Conservation (phyloP, 768 basidiomycete genomes). For the Crassisporium funariophilum region DNA sequence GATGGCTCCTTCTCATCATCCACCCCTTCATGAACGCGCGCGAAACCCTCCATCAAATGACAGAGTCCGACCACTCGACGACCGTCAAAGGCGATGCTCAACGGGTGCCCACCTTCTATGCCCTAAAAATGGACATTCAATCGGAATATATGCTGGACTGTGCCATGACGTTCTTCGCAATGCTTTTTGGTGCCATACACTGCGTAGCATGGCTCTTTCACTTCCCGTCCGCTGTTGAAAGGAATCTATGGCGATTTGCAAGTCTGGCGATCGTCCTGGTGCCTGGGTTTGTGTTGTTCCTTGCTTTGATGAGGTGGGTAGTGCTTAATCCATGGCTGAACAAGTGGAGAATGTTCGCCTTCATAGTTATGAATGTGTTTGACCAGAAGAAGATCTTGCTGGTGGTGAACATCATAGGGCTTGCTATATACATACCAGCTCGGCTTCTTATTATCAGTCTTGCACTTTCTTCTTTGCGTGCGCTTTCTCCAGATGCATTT, state of each 20-base stretch:
- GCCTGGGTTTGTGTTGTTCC: conserved; percentile 20
- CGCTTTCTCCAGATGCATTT: neutral
- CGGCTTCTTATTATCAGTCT: neutral
- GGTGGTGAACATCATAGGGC: neutral
- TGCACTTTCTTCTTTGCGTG: neutral
- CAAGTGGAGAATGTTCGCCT: too few relatives aligned
- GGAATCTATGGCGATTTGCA: conserved; percentile 7
- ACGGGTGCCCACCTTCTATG: too few relatives aligned
- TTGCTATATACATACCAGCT: conserved; percentile 3
- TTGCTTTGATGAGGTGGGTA: conserved; percentile 15
- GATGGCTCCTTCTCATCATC: conserved; percentile 6
- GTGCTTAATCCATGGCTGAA: too few relatives aligned
- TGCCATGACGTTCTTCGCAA: too few relatives aligned
- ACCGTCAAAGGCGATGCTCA: too few relatives aligned
- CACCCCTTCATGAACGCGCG: too few relatives aligned
- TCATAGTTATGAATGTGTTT: too few relatives aligned
- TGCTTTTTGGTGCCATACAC: conserved; percentile 33
- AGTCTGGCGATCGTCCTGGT: conserved; percentile 20
- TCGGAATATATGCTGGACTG: too few relatives aligned
- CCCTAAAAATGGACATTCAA: too few relatives aligned
- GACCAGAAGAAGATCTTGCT: neutral
- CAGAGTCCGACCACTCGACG: too few relatives aligned
- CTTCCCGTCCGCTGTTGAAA: conserved; percentile 22
- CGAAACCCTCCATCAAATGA: too few relatives aligned
- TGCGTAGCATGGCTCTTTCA: conserved; percentile 24